Evolutionary conservation across 2,329 filamentous ascomycete species (phyloP).

Genomic region (Aspergillus neoniger): DNA sequence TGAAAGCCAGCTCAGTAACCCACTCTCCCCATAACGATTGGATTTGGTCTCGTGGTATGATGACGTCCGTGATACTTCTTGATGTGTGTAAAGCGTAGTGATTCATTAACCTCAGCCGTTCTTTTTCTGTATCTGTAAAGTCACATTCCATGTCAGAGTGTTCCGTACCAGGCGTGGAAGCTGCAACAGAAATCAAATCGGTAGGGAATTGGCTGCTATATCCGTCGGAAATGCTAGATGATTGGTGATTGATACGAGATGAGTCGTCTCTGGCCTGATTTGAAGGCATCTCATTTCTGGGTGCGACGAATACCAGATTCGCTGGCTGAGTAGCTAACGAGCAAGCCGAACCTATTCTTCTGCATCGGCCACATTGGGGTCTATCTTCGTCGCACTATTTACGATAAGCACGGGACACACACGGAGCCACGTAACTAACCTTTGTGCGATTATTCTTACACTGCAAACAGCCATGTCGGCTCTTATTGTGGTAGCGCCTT

Average conservation of each 20-base stretch:
- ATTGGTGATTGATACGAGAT: background rate
- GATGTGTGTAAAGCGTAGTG: background rate
- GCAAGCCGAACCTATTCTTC: background rate
- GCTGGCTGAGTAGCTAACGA: background rate
- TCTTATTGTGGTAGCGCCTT: background rate
- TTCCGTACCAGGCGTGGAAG: background rate
- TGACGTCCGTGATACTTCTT: background rate
- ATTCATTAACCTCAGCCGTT: background rate
- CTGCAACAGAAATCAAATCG: background rate
- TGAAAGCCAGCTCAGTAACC: background rate
- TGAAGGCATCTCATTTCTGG: background rate
- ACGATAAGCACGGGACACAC: background rate
- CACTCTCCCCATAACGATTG: background rate
- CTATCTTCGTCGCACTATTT: constrained; percentile 1
- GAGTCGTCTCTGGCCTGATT: background rate
- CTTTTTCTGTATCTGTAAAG: background rate
- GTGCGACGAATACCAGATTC: background rate
- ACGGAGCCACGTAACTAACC: background rate
- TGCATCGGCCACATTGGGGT: background rate
- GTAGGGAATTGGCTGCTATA: background rate
- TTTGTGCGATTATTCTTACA: constrained; percentile 2
- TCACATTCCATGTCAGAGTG: background rate
- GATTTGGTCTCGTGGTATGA: background rate
- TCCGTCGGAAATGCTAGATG: background rate
- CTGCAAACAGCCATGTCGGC: background rate